Evolutionary conservation across 2,329 filamentous ascomycete species (phyloP).

Genomic region (Claviceps sp.): DNA sequence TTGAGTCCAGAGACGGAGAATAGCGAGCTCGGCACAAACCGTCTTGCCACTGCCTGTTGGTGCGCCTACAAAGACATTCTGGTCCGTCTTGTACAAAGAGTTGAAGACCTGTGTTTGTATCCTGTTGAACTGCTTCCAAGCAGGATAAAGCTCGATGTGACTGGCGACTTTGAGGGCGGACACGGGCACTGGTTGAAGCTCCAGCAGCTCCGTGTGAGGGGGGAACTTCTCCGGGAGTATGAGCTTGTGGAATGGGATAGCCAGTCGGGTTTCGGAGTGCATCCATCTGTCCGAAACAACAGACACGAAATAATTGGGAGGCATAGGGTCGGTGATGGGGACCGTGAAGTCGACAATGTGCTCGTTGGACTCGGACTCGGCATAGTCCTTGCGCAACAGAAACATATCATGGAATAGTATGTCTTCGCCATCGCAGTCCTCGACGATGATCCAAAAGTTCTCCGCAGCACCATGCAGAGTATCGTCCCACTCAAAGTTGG

Average conservation of each 20-base stretch:
- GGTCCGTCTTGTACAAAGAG: slow-evolving; percentile 76
- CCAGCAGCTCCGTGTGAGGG: slow-evolving; percentile 79
- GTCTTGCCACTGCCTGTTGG: slow-evolving; percentile 94
- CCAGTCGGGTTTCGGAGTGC: slow-evolving; percentile 87
- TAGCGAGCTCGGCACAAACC: slow-evolving; percentile 85
- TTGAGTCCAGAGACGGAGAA: slow-evolving; percentile 71
- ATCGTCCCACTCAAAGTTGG: slow-evolving; percentile 94
- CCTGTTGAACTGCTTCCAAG: slow-evolving; percentile 86
- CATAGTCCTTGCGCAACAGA: slow-evolving; percentile 79
- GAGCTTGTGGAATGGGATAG: slow-evolving; percentile 89
- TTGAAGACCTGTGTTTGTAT: slow-evolving; percentile 97
- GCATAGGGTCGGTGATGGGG: slow-evolving; percentile 93
- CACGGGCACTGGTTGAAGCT: slow-evolving; percentile 82
- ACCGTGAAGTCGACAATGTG: slow-evolving; percentile 95
- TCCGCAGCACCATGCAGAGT: slow-evolving; percentile 75
- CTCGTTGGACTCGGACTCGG: slow-evolving; percentile 72
- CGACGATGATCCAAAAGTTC: slow-evolving; percentile 93
- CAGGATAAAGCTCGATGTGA: slow-evolving; percentile 66
- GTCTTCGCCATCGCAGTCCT: slow-evolving; percentile 94
- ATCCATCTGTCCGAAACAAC: slow-evolving; percentile 95
- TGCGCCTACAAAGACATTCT: slow-evolving; percentile 89
- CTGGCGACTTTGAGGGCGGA: slow-evolving; percentile 78
- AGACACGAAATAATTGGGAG: slow-evolving; percentile 96
- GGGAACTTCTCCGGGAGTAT: slow-evolving; percentile 92
- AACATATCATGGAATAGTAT: slow-evolving; percentile 94